A percentile compares a stretch with the other conserved stretches of the same genome.
These are phyloP conservation scores for Venturia carpophila DNA, from an alignment of 2,329 filamentous ascomycete genomes.

Conservation along the genomic window DNA sequence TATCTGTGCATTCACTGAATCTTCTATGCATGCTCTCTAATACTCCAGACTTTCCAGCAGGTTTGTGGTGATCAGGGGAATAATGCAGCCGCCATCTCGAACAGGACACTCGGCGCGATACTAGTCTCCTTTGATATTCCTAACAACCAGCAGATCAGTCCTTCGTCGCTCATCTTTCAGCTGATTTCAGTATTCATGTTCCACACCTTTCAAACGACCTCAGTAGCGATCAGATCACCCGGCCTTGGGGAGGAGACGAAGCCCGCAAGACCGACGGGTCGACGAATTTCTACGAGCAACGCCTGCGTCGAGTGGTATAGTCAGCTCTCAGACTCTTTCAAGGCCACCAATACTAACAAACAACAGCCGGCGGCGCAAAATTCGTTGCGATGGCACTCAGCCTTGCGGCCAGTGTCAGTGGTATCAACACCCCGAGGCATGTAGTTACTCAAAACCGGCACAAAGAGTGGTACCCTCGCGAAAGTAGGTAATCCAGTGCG, in stretches of 20 bases:
- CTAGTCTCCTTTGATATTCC: neutral
- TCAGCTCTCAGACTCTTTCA: neutral
- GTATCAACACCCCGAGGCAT: conserved; percentile 70
- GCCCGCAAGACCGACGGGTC: conserved; percentile 29
- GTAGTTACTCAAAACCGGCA: conserved; percentile 73
- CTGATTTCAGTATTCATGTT: conserved; percentile 15
- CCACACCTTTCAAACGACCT: conserved; percentile 18
- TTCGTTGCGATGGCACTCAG: conserved; percentile 73
- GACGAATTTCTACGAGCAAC: conserved; percentile 44
- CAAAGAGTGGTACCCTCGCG: conserved; percentile 69
- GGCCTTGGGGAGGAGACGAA: conserved; percentile 22
- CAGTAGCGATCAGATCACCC: conserved; percentile 16
- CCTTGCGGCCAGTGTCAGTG: conserved; percentile 78
- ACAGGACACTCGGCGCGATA: neutral
- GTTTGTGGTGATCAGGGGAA: neutral
- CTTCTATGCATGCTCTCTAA: neutral
- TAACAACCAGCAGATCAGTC: neutral
- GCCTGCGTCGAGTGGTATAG: conserved; percentile 62
- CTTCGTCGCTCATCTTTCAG: neutral
- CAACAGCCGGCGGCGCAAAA: conserved; percentile 60
- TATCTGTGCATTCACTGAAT: neutral
- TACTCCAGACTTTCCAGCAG: neutral
- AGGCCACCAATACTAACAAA: neutral
- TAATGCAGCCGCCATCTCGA: neutral
- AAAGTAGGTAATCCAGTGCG: conserved; percentile 48